Conservation (phyloP, 176 grass and related monocot genomes). For the Ensete glaucum region DNA sequence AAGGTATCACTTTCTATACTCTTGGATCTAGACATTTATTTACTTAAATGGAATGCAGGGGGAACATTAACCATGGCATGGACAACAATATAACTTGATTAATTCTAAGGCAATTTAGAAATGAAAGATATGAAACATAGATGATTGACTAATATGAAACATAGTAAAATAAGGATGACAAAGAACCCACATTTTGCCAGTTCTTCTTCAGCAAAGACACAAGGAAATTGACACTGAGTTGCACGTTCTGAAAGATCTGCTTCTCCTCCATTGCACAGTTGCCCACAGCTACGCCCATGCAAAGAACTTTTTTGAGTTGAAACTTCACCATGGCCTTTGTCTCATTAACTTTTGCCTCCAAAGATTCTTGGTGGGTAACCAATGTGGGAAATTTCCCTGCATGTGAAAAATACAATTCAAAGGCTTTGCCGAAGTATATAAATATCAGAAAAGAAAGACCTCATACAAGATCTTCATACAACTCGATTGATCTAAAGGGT, state of each 20-base stretch:
- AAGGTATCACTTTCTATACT: too few relatives aligned
- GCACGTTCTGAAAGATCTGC: conserved; percentile 73
- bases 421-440: neutral
- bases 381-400: conserved; percentile 76
- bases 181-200: conserved; percentile 59
- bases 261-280: conserved; percentile 80
- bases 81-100: neutral
- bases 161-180: neutral
- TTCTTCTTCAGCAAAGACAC: conserved; percentile 83
- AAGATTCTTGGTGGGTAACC: conserved; percentile 65
- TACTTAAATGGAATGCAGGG: too few relatives aligned
- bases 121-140: neutral
- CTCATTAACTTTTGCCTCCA: conserved; percentile 80
- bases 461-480: too few relatives aligned
- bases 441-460: neutral
- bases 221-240: conserved; percentile 80
- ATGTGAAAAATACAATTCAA: neutral
- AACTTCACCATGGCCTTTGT: conserved; percentile 83
- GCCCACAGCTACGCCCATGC: conserved; percentile 91
- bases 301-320: conserved; percentile 80
- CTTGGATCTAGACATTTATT: too few relatives aligned
- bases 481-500: too few relatives aligned
- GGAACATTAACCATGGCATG: too few relatives aligned
- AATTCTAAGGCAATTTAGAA: neutral
- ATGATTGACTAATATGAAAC: too few relatives aligned